phyloP scores from a whole-genome alignment of 2,329 filamentous ascomycete genomes.

The Ophiostoma angusticollis region DNA sequence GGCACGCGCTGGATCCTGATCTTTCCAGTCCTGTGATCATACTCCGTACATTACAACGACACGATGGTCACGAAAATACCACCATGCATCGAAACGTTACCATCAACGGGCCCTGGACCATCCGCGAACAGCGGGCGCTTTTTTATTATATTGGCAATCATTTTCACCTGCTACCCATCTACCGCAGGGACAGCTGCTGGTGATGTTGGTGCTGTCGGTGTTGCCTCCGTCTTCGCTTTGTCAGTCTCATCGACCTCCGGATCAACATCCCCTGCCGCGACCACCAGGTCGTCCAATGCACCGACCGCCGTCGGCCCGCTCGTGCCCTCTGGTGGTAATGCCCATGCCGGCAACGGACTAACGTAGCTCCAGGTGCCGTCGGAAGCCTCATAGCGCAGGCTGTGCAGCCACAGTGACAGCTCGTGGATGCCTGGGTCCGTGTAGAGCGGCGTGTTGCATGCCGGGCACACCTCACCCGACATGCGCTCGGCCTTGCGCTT shows the following conservation, averaged over 20 bases:
- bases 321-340: constrained; percentile 60
- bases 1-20: too few species aligned
- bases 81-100: too few species aligned
- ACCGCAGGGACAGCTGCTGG: too few species aligned
- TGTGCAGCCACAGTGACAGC: constrained; percentile 86
- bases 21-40: too few species aligned
- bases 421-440: constrained; percentile 86
- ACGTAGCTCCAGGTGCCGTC: constrained; percentile 77
- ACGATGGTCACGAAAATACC: too few species aligned
- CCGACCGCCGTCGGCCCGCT: constrained; percentile 59
- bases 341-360: constrained; percentile 77
- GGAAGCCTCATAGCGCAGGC: constrained; percentile 74
- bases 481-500: constrained; percentile 87
- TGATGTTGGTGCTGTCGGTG: neutral
- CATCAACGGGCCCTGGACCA: too few species aligned
- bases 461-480: constrained; percentile 67
- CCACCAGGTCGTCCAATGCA: constrained; percentile 44
- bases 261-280: constrained; percentile 27
- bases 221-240: too few species aligned
- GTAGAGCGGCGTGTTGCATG: constrained; percentile 81
- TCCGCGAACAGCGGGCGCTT: too few species aligned
- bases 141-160: too few species aligned
- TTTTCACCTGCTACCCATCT: too few species aligned
- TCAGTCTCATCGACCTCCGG: too few species aligned
- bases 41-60: too few species aligned